Evolutionary conservation across 768 basidiomycete species (phyloP).

Genomic region (Tricholoma matsutake): DNA sequence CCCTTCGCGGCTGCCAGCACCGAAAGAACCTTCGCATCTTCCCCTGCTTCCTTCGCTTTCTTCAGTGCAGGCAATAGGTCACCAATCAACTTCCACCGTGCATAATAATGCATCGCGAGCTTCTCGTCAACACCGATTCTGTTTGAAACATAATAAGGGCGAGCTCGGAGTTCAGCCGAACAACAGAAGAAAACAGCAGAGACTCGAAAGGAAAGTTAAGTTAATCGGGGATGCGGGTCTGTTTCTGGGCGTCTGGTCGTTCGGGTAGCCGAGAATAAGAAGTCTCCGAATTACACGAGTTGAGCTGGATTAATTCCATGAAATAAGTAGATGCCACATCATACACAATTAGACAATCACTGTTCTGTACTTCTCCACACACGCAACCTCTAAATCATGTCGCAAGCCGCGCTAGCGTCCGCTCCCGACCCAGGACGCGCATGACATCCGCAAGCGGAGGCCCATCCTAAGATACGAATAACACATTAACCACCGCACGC

Average conservation of each 20-base stretch:
- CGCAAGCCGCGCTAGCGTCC: slow-evolving; percentile 36
- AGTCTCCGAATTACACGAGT: background rate
- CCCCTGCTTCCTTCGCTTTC: slow-evolving; percentile 41
- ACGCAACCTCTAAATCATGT: background rate
- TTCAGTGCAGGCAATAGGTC: slow-evolving; percentile 43
- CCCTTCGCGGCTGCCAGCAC: slow-evolving; percentile 36
- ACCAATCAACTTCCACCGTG: slow-evolving; percentile 47
- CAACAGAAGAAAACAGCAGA: too few relatives aligned
- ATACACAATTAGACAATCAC: too few relatives aligned
- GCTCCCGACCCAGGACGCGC: slow-evolving; percentile 38
- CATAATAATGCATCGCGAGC: slow-evolving; percentile 42
- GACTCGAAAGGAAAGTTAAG: too few relatives aligned
- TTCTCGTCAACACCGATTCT: slow-evolving; percentile 37
- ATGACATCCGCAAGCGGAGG: slow-evolving; percentile 46
- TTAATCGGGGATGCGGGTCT: too few relatives aligned
- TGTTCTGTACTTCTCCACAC: background rate
- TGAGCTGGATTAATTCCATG: background rate
- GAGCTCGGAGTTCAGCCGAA: too few relatives aligned
- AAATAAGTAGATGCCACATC: background rate
- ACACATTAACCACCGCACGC: background rate
- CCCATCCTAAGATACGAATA: slow-evolving; percentile 37
- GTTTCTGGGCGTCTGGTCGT: too few relatives aligned
- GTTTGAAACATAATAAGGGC: too few relatives aligned
- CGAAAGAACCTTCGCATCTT: slow-evolving; percentile 49
- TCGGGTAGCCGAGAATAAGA: too few relatives aligned